A percentile compares a stretch with the other conserved stretches of the same genome.
Evolutionary conservation across 768 basidiomycete species (phyloP).

Genomic region (Multifurca ochricompacta): DNA sequence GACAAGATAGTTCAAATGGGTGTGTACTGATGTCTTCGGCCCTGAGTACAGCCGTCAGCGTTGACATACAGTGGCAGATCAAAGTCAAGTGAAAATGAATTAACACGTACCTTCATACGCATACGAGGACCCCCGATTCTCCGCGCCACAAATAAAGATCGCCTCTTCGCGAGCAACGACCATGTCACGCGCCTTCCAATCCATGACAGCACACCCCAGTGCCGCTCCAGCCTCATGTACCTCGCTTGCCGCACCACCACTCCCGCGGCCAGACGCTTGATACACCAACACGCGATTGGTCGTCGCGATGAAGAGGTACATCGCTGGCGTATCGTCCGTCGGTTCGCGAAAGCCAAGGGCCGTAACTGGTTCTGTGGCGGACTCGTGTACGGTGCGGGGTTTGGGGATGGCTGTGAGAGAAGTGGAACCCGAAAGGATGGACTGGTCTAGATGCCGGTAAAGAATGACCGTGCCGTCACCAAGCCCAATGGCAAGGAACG

Average conservation of each 20-base stretch:
- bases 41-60: conserved; percentile 41
- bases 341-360: conserved; percentile 83
- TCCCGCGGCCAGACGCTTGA: conserved; percentile 63
- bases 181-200: conserved; percentile 63
- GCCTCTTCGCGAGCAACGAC: conserved; percentile 89
- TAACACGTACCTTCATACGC: conserved; percentile 76
- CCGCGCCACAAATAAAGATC: conserved; percentile 75
- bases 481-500: conserved; percentile 88
- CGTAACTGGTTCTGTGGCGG: conserved; percentile 81
- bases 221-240: conserved; percentile 85
- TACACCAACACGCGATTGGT: conserved; percentile 74
- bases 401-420: conserved; percentile 78
- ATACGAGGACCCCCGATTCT: conserved; percentile 76
- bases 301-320: conserved; percentile 81
- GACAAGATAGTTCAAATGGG: conserved; percentile 77
- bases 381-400: conserved; percentile 75
- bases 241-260: conserved; percentile 53
- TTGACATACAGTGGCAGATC: background rate
- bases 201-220: conserved; percentile 78
- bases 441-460: conserved; percentile 88
- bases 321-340: conserved; percentile 26
- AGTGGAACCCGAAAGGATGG: conserved; percentile 56
- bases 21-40: conserved; percentile 68
- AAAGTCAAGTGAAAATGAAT: background rate
- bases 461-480: conserved; percentile 90